Evolutionary conservation across 257 asterid genomes (phyloP), one percentile per base, ranked within the genome.

Genomic region (Solanum virginianum): DNA sequence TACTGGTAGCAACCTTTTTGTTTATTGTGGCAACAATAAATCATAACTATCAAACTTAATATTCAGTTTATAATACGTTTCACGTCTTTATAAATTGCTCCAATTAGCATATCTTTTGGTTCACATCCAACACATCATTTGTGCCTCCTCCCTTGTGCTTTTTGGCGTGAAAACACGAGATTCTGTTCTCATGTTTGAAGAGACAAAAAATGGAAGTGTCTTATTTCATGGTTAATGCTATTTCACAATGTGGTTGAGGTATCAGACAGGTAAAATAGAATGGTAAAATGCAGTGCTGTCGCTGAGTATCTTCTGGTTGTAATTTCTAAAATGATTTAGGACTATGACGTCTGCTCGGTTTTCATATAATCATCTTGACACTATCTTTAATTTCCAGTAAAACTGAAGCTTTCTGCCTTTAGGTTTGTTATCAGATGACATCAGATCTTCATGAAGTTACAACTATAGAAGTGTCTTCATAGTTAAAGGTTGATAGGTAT

Each of bases 401-500:
- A 24, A 26, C 82, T 51, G 62, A 77, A 51, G 62, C 63, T 51
- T 49, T 49, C 22, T 75, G 24, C 43, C 82, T 24, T 24, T n/a
- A 77, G 45, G 24, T 51, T 20, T 10, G 18, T 49, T 49, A 45
- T 77, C 82, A 15, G 45, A 15, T 77, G 14, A 51, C 82, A 14
- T 43, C 36, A 77, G 41, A 15, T 49, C 43, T 77, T 77, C 62
- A 51, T 77, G 51, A 77, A 24, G 60, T 22, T 77, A 49, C 82
- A 24, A 51, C 12, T 77, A 77, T 8, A 51, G 82, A 49, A 16
- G 59, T 77, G 24, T 51, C 3, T 49, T 81, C 62, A 75, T 74
- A 59, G 81, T 26, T 49, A 24, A 77, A 75, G 41, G 63, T 80
- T 90, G 83, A 88, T 84, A 79, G 55, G 84, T 83, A 66, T 69